phyloP scores from a whole-genome alignment of 805 yeast species.

The Ogataea trehaloabstinens region DNA sequence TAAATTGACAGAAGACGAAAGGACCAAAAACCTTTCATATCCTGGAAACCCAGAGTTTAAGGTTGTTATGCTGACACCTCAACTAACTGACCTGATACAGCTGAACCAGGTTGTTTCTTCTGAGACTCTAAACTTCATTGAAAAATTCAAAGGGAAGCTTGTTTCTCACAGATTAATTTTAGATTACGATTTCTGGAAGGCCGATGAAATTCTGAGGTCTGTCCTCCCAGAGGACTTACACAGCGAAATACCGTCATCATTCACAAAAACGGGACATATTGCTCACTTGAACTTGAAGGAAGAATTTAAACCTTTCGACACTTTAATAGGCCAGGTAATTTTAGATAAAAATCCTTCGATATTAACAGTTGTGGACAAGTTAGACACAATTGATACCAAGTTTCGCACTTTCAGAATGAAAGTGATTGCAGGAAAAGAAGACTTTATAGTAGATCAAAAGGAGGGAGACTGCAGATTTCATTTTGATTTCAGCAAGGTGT shows the following conservation, averaged over 20 bases:
- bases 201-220: slow-evolving; percentile 80
- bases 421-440: slow-evolving; percentile 80
- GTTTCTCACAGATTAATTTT: slow-evolving; percentile 54
- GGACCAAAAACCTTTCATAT: background rate
- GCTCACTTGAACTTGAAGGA: slow-evolving; percentile 88
- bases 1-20: slow-evolving; percentile 14
- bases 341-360: slow-evolving; percentile 82
- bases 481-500: slow-evolving; percentile 90
- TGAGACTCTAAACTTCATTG: slow-evolving; percentile 43
- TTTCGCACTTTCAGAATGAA: slow-evolving; percentile 94
- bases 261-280: slow-evolving; percentile 90
- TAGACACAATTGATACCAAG: slow-evolving; percentile 80
- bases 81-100: slow-evolving; percentile 38
- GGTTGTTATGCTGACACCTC: slow-evolving; percentile 62
- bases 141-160: slow-evolving; percentile 45
- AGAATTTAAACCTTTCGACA: slow-evolving; percentile 79
- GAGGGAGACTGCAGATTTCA: slow-evolving; percentile 84
- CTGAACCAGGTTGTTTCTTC: slow-evolving; percentile 38
- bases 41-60: slow-evolving; percentile 32
- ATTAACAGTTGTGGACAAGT: slow-evolving; percentile 87
- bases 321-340: slow-evolving; percentile 83
- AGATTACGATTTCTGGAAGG: slow-evolving; percentile 79
- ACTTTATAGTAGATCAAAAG: slow-evolving; percentile 76
- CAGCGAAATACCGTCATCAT: slow-evolving; percentile 84
- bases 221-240: slow-evolving; percentile 69